Base-by-base conservation (phyloP, 2,329 filamentous ascomycete genomes). In the Proliferodiscus dingleyae region DNA sequence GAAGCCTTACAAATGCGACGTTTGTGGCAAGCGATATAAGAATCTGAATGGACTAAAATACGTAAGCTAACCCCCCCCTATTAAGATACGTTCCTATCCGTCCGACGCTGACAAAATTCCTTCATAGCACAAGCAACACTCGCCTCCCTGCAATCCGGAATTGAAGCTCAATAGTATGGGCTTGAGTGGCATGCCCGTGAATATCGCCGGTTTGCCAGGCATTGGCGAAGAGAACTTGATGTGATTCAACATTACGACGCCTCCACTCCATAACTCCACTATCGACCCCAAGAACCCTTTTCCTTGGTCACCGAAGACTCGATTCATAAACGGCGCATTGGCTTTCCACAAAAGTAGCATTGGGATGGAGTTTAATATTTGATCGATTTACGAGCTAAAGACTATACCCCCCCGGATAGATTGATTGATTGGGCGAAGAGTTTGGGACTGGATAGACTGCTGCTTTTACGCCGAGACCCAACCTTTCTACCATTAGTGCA, bases 11-110 rank as follows among this genome's bases (percentile, higher is more conserved):
- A 90, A 90, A 63, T 98, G 93, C 67, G 90, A 97, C 55, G 85
- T 89, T 9, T 98, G 93, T 64, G 90, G 91, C 60, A 98, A 98
- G 73, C 86, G 93, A 42, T 98, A 98, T 72, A 98, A 98, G 81
- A 98, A 98, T 64, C 69, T 98, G 50, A 98, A 98, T 68, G 93
- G 93, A 5, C 78, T 98, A 52, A 98, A 98, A 81, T 98, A 98
- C 64, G 80, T 84, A 69, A 68, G 80, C 70, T 37, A 22, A 29
- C 28, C 28, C 36, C 41, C 11, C 24, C 24, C n/a, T n/a, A n/a
- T n/a, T n/a, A n/a, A n/a, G n/a, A n/a, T n/a, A n/a, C 24, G 24
- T 26, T 26, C 24, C 24, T 26, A 6, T 11, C 6, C 24, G 6
- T 26, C 24, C 24, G 11, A 6, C 11, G 24, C 24, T 6, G 24